These are phyloP conservation scores for Codiaeum variegatum DNA, from an alignment of 441 rosid species.

Conservation along the genomic window DNA sequence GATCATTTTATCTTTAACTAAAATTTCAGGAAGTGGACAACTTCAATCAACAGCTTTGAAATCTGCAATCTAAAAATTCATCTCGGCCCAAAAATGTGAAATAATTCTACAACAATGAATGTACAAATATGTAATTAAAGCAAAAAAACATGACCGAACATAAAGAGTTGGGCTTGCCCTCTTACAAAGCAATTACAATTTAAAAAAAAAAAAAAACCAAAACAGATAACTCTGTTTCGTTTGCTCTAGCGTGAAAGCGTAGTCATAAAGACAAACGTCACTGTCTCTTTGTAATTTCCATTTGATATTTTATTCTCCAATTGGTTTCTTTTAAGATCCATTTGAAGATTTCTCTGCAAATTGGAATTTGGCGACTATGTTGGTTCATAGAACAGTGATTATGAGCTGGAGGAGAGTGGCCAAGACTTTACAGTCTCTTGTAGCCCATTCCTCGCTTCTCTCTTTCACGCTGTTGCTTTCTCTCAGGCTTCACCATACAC, in stretches of 20 bases:
- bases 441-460: constrained; percentile 68
- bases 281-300: constrained; percentile 35
- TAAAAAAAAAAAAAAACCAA: background rate
- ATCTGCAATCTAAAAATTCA: no score
- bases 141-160: constrained; percentile 15
- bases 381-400: constrained; percentile 48
- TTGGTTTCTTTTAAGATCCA: background rate
- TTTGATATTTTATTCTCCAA: constrained; percentile 5
- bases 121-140: background rate
- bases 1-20: no score
- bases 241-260: constrained; percentile 41
- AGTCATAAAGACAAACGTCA: constrained; percentile 17
- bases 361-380: constrained; percentile 26
- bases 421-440: constrained; percentile 57
- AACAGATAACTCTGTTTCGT: background rate
- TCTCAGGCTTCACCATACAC: constrained; percentile 60
- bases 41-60: no score
- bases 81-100: background rate
- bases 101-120: background rate
- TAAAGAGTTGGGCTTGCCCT: background rate
- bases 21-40: no score
- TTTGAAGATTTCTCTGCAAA: background rate
- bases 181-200: background rate
- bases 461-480: constrained; percentile 69
- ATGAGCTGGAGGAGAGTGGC: constrained; percentile 82